phyloP scores from a whole-genome alignment of 768 basidiomycete genomes.

The Macrolepiota dolichaula region DNA sequence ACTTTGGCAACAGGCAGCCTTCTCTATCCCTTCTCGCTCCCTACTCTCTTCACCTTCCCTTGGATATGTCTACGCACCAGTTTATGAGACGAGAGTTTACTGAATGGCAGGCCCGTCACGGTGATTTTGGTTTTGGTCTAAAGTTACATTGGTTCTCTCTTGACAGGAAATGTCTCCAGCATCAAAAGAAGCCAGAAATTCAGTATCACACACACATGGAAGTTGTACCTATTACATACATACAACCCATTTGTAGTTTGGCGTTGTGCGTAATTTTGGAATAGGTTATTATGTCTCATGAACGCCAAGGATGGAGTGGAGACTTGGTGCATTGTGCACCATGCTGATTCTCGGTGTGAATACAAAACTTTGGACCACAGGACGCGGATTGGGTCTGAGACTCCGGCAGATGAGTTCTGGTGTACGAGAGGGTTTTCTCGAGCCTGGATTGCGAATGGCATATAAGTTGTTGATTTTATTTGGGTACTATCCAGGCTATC shows the following conservation, averaged over 20 bases:
- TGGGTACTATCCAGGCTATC: not conserved
- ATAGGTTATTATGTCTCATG: not conserved
- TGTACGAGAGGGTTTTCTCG: not conserved
- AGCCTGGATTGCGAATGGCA: not conserved
- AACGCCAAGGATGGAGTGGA: not conserved
- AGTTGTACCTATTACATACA: not conserved
- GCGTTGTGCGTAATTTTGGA: not conserved
- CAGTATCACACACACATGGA: not conserved
- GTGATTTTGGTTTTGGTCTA: too few species aligned
- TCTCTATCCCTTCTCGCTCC: too few species aligned
- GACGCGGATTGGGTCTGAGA: not conserved
- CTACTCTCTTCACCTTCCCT: too few species aligned
- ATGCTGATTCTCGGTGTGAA: not conserved
- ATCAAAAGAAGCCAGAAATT: too few species aligned
- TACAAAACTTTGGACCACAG: not conserved
- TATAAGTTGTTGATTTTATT: not conserved
- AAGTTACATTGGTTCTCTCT: not conserved
- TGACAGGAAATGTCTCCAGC: too few species aligned
- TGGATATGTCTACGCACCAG: too few species aligned
- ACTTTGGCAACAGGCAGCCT: too few species aligned
- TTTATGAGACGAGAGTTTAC: too few species aligned
- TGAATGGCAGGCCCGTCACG: too few species aligned
- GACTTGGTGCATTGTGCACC: not conserved
- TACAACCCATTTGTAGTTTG: constrained; percentile 1
- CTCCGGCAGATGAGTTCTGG: not conserved